These are phyloP conservation scores for Candida anglica DNA, from an alignment of 805 yeast species.

Conservation along the genomic window DNA sequence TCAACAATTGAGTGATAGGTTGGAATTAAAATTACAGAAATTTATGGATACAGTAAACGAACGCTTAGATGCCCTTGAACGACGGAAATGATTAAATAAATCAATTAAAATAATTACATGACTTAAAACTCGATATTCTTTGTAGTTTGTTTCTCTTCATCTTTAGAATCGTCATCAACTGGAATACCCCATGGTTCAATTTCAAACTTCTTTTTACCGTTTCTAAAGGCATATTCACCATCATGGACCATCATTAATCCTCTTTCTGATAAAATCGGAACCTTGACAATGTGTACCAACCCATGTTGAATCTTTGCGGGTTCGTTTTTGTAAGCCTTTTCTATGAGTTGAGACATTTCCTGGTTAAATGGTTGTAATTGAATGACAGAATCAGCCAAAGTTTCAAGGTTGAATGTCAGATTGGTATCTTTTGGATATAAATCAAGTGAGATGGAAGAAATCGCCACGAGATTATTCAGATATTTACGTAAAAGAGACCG, in stretches of 20 bases:
- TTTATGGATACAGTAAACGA: constrained; percentile 3
- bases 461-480: constrained; percentile 42
- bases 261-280: constrained; percentile 67
- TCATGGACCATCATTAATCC: constrained; percentile 76
- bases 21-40: constrained; percentile 7
- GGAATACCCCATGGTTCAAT: constrained; percentile 97
- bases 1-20: constrained; percentile 13
- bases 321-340: constrained; percentile 63
- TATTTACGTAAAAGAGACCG: constrained; percentile 49
- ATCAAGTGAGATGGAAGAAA: constrained; percentile 59
- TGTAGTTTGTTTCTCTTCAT: constrained; percentile 26
- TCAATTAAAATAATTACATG: background rate
- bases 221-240: constrained; percentile 82
- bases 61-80: constrained; percentile 2
- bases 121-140: constrained; percentile 31
- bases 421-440: constrained; percentile 54
- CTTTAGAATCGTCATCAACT: constrained; percentile 71
- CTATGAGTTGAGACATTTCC: constrained; percentile 61
- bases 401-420: constrained; percentile 50
- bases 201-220: constrained; percentile 78
- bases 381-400: constrained; percentile 60
- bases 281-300: constrained; percentile 65
- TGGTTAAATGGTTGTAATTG: constrained; percentile 81
- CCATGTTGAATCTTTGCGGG: constrained; percentile 85
- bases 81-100: background rate